Percentiles rank a stretch among this genome's conserved stretches.
phyloP scores from a whole-genome alignment of 2,329 filamentous ascomycete species.

The Sporothrix pallida region DNA sequence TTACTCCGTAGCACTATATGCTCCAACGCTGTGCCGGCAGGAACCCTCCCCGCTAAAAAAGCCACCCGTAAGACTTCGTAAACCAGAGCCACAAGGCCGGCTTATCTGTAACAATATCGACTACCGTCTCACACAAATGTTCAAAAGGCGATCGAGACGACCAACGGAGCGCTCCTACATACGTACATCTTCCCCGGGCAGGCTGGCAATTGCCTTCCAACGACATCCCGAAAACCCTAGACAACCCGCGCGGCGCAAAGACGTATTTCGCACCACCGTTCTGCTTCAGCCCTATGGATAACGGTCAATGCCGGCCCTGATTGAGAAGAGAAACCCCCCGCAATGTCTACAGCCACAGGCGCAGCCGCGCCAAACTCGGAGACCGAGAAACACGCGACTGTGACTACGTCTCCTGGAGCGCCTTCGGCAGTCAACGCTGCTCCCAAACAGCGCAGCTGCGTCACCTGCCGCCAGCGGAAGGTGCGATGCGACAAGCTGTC shows the following conservation, averaged over 20 bases:
- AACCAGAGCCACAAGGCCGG: neutral
- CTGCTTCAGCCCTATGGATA: neutral
- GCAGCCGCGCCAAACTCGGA: constrained; percentile 29
- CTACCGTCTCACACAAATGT: neutral
- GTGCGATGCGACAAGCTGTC: constrained; percentile 62
- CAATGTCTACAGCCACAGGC: constrained; percentile 16
- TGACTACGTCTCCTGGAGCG: neutral
- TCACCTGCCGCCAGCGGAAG: constrained; percentile 59
- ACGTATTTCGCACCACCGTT: neutral
- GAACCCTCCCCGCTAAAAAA: neutral
- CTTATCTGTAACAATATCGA: constrained; percentile 10
- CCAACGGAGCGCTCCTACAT: neutral
- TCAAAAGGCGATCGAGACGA: constrained; percentile 9
- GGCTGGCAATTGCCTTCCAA: neutral
- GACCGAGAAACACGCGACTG: constrained; percentile 40
- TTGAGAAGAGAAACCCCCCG: neutral
- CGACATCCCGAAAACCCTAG: neutral
- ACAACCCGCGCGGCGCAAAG: neutral
- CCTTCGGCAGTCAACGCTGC: constrained; percentile 2
- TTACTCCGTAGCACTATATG: neutral
- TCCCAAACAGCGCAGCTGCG: constrained; percentile 54
- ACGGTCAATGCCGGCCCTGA: neutral
- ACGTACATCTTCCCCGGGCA: neutral
- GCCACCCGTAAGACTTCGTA: neutral
- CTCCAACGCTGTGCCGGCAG: neutral